Percentiles rank a stretch among this genome's conserved stretches.
Conservation (phyloP, 2,329 filamentous ascomycete genomes). For the Ophiostoma populinum region DNA sequence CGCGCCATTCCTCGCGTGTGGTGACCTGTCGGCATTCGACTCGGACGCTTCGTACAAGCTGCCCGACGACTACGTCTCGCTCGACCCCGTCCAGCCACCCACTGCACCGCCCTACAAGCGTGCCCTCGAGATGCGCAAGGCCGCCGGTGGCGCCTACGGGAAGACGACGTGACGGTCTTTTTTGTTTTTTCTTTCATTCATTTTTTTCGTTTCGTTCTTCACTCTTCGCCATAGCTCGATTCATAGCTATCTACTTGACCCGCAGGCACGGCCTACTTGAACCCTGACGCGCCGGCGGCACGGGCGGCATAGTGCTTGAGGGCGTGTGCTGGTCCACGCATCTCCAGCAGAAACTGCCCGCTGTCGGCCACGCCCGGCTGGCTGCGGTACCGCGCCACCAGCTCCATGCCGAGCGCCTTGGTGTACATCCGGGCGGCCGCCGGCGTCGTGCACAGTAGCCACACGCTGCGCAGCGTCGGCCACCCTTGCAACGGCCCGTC, state of each 20-base stretch:
- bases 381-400: slow-evolving; percentile 8
- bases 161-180: slow-evolving; percentile 34
- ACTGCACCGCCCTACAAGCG: slow-evolving; percentile 91
- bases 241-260: neutral
- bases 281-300: neutral
- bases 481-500: neutral
- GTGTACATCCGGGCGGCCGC: slow-evolving; percentile 26
- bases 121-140: slow-evolving; percentile 68
- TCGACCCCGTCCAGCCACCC: slow-evolving; percentile 87
- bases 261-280: neutral
- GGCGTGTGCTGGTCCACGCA: slow-evolving; percentile 17
- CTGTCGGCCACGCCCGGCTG: slow-evolving; percentile 6
- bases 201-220: neutral
- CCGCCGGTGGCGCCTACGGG: slow-evolving; percentile 59
- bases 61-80: slow-evolving; percentile 67
- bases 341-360: slow-evolving; percentile 20
- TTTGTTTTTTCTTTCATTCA: neutral
- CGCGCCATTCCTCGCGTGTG: slow-evolving; percentile 91
- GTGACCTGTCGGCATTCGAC: slow-evolving; percentile 86
- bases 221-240: too few relatives aligned
- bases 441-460: slow-evolving; percentile 9
- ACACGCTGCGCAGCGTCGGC: slow-evolving; percentile 28
- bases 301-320: neutral
- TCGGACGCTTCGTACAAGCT: slow-evolving; percentile 88
- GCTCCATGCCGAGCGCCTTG: slow-evolving; percentile 26